Base-by-base conservation (phyloP, 1,284 basidiomycete genomes). In the Cerrena zonata region DNA sequence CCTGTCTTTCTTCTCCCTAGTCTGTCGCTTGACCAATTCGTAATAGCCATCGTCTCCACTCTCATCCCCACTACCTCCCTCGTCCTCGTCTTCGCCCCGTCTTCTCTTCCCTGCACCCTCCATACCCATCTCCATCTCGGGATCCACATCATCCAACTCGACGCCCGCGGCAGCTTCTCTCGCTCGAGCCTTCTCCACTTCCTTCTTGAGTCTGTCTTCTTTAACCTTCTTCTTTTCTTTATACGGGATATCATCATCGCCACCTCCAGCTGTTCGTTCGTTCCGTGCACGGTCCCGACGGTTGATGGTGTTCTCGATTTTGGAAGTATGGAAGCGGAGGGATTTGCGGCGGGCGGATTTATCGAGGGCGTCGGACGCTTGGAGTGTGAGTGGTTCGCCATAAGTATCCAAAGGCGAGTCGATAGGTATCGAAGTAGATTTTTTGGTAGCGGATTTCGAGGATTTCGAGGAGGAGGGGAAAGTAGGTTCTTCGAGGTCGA, bases 181-280 rank as follows among this genome's bases (percentile, higher is more conserved):
- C 23, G 18, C 15, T 24, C 68, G 68, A 51, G 66, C 66, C 58
- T 71, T 76, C 54, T 67, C 71, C 37, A 69, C 65, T 26, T 73
- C 72, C 61, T 81, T 79, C 52, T 69, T 74, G 43, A 75, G 61
- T 51, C 77, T 72, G 38, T 69, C 68, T 52, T 84, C 80, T 63
- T 76, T 75, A 56, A 79, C 77, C 65, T 77, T 82, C 69, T 72
- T 75, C 40, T 84, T 73, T 57, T 87, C 85, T 38, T 77, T 76
- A 61, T 91, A 89, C 21, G 91, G 91, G 49, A 93, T 75, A 64
- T 97, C 94, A 61, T 95, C 93, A 65, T 97, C 94, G 22, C 90
- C 90, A 43, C 87, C 85, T 34, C 78, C 60, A 34, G 7, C 15
- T 15, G 82, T 72, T 59, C 78, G 75, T 65, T 69, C 71, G 64